Evolutionary conservation across 2,329 filamentous ascomycete genomes (phyloP).

Genomic region (Sphaerulina musiva): DNA sequence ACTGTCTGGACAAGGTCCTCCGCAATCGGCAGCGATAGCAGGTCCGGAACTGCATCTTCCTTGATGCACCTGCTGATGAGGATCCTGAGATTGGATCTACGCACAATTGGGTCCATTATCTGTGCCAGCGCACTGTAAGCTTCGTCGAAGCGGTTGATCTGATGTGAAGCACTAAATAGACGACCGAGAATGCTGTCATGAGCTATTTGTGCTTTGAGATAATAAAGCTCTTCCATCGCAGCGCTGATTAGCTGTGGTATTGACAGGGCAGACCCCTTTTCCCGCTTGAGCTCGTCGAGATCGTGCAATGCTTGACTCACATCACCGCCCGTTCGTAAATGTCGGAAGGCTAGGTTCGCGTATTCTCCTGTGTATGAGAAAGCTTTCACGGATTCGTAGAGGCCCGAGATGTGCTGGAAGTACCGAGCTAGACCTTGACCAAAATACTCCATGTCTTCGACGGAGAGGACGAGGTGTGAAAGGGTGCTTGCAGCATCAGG

Average conservation of each 20-base stretch:
- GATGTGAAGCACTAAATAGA: constrained; percentile 74
- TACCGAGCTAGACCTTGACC: constrained; percentile 74
- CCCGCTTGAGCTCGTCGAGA: constrained; percentile 27
- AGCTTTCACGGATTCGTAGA: constrained; percentile 72
- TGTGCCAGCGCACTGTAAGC: constrained; percentile 73
- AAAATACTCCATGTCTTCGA: constrained; percentile 62
- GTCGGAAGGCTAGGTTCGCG: constrained; percentile 45
- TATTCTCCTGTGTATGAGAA: constrained; percentile 82
- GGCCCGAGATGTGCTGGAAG: constrained; percentile 73
- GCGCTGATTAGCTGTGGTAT: constrained; percentile 24
- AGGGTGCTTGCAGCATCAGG: constrained; percentile 25
- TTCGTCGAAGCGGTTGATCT: constrained; percentile 71
- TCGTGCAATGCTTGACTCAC: constrained; percentile 23
- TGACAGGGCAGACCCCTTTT: constrained; percentile 24
- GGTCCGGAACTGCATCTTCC: constrained; percentile 25
- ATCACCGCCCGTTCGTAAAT: constrained; percentile 22
- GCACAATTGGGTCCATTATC: constrained; percentile 63
- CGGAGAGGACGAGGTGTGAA: constrained; percentile 55
- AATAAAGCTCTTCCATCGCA: constrained; percentile 31
- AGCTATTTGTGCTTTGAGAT: constrained; percentile 33
- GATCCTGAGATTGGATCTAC: constrained; percentile 60
- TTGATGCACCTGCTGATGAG: constrained; percentile 48
- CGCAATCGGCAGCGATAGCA: constrained; percentile 72
- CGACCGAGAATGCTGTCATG: constrained; percentile 70
- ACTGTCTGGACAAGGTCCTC: constrained; percentile 65